Evolutionary conservation across 75 land plant species (phyloP), one percentile per base, ranked within the genome.

Genomic region (Pinus taeda): DNA sequence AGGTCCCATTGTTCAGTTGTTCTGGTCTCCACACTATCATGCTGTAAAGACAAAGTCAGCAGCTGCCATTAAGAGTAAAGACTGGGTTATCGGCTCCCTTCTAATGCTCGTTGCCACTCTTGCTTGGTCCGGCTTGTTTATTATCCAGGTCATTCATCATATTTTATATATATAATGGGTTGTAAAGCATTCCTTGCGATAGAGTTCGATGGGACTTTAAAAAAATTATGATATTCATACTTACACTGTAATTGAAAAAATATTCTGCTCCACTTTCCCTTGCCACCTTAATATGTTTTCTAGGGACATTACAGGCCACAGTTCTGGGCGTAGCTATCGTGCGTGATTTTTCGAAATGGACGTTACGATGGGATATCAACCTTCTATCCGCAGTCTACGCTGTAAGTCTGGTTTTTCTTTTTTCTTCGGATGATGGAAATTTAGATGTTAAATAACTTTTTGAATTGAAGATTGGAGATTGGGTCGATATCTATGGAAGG

Each of bases 361-460:
- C 58, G 55, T 83, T 88, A 64, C 87, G 90, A 6, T 88, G 75
- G 78, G 87, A 88, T 78, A 85, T 88, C 80, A 88, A 88, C 69
- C 89, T 88, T 39, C 80, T 82, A 17, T 82, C 86, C 30, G 89
- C 89, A 39, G 90, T 87, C 39, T 88, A 88, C 73, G 84, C 90
- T 58, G 90, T 85, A 36, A 66, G 53, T 49, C 21, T 55, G 26
- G 26, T 26, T 26, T 26, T 26, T 26, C 26, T 26, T 26, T 26
- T 26, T 26, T 26, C 26, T 26, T 26, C 26, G 26, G 88, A 86
- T 64, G 79, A 84, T 39, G 7, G 49, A 6, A 45, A 45, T 8
- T 8, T 9, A 49, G 1, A 49, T 0, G 9, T 49, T 49, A 49
- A 0, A 6, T 6, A 39, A 9, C 8, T 49, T 49, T 49, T 1